Base-by-base conservation (phyloP, 2,329 filamentous ascomycete genomes). In the Neofusicoccum kwambonambiense region DNA sequence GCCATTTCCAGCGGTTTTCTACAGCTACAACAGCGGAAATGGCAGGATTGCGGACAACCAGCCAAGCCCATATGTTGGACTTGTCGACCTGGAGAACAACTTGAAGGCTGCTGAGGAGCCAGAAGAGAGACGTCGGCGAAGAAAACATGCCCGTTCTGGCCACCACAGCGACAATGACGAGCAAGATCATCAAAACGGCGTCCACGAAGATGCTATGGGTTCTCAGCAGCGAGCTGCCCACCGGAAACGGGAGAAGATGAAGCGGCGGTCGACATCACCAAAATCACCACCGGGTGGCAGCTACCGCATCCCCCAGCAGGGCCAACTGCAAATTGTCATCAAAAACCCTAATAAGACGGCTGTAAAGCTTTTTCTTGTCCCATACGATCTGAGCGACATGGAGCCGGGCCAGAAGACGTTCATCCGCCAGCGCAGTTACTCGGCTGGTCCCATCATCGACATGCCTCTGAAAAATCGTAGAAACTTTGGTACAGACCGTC, bases 281-380 rank as follows among this genome's bases (percentile, higher is more conserved):
- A 88, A 86, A 76, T 60, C 54, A 2, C 91, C 93, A 0, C 90
- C 92, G 0, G 92, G 93, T 7, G 94, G 95, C 41, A 92, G 91
- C 73, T 99, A 98, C 76, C 89, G 95, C 49, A 97, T 99, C 62
- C 95, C 95, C 0, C 89, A 95, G 73, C 90, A 93, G 76, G 95
- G 95, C 0, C 95, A 98, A 77, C 82, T 99, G 13, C 95, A 99
- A 72, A 96, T 99, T 68, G 90, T 99, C 67, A 92, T 99, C 75
- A 98, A 98, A 76, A 99, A 98, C 72, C 94, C 93, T 15, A 97
- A 98, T 80, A 98, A 98, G 75, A 98, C 95, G 3, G 95, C 95
- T 1, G 94, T 98, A 63, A 98, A 99, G 76, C 82, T 99, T 0
- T 98, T 98, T 70, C 83, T 98, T 27, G 87, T 99, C 2, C 95